These are phyloP conservation scores for Eimeria sp. DNA, from an alignment of 169 alveolate genomes.

Conservation along the genomic window DNA sequence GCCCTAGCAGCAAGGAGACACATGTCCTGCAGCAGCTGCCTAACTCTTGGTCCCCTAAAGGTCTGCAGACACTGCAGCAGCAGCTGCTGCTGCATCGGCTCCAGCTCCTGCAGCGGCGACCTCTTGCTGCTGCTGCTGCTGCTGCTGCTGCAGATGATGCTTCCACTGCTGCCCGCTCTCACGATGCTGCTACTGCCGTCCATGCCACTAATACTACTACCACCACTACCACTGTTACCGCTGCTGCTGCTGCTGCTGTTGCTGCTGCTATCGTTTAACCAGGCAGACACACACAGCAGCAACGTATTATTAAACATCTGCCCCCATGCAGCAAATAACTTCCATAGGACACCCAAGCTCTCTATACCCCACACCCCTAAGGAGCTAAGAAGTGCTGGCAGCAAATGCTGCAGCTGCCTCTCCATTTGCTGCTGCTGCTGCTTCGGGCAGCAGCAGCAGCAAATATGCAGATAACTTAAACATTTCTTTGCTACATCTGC, in stretches of 20 bases:
- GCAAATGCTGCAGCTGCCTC: constrained; percentile 55
- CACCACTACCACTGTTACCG: background rate
- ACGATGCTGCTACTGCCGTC: constrained; percentile 53
- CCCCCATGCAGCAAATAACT: constrained; percentile 63
- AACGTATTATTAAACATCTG: constrained; percentile 17
- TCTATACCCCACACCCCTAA: constrained; percentile 74
- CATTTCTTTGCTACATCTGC: constrained; percentile 67
- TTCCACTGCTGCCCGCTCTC: background rate
- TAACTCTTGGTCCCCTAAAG: constrained; percentile 56
- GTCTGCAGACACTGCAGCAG: constrained; percentile 58
- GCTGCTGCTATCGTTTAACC: constrained; percentile 59
- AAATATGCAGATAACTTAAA: constrained; percentile 8
- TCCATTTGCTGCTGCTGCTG: constrained; percentile 59
- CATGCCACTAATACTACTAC: background rate
- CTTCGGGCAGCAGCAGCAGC: constrained; percentile 68
- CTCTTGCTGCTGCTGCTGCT: constrained; percentile 11
- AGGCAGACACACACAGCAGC: constrained; percentile 23
- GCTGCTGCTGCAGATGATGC: background rate
- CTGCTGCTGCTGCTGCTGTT: constrained; percentile 71
- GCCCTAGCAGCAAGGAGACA: constrained; percentile 62
- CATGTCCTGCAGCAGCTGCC: constrained; percentile 80
- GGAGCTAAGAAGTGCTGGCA: constrained; percentile 44
- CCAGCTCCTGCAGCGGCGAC: constrained; percentile 41
- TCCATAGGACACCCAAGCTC: constrained; percentile 65
- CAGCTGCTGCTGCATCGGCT: constrained; percentile 58